Evolutionary conservation across 139 green algal genomes (phyloP).

Genomic region (Coelastrella sp.): DNA sequence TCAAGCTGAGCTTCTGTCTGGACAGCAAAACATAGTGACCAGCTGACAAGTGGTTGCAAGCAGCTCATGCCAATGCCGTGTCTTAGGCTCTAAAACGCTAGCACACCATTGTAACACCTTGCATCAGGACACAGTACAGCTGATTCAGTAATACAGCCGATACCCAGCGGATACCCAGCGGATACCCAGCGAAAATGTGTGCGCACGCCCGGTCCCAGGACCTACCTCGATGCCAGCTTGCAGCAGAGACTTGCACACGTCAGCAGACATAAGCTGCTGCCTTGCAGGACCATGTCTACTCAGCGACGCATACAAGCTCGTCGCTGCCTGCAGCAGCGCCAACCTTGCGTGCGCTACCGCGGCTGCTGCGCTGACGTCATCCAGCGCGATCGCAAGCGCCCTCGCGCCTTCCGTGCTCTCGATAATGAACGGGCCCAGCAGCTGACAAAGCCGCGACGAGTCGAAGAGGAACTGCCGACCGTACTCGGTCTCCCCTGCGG

Average conservation of each 20-base stretch:
- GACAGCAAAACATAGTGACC: too few relatives aligned
- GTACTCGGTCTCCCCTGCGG: constrained; percentile 22
- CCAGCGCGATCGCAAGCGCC: not conserved
- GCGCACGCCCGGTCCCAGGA: not conserved
- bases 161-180: too few relatives aligned
- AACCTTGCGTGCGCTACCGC: constrained; percentile 25
- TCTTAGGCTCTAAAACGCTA: too few relatives aligned
- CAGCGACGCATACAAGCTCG: not conserved
- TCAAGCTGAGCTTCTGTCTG: too few relatives aligned
- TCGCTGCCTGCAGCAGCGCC: constrained; percentile 42
- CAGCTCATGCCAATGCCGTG: too few relatives aligned
- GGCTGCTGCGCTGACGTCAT: constrained; percentile 21
- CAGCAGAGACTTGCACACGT: not conserved
- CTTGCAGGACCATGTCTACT: not conserved
- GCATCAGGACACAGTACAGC: too few relatives aligned
- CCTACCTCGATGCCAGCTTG: not conserved
- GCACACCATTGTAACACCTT: too few relatives aligned
- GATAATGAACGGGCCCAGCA: constrained; percentile 28
- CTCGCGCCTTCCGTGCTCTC: not conserved
- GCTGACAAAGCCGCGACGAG: not conserved
- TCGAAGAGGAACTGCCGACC: constrained; percentile 41
- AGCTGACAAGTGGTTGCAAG: too few relatives aligned
- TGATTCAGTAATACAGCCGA: too few relatives aligned
- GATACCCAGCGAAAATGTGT: too few relatives aligned
- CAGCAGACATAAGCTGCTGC: not conserved